Conservation (phyloP, 257 asterid genomes). For the Coffea canephora region DNA sequence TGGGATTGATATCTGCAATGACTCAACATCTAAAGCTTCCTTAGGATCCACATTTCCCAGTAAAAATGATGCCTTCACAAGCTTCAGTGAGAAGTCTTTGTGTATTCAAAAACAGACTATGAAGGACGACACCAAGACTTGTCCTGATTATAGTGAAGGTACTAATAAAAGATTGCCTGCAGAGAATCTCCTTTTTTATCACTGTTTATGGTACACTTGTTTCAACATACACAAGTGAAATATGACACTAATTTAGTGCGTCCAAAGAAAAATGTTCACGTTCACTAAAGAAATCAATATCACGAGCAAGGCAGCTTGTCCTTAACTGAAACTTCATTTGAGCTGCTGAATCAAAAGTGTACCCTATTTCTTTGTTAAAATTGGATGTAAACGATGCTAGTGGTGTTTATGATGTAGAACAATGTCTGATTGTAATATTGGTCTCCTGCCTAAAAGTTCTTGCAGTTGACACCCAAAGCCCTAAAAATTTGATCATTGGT, state of each 20-base stretch:
- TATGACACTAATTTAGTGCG: not conserved
- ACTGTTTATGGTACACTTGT: slow-evolving; percentile 14
- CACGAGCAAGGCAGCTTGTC: not conserved
- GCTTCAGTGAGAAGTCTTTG: slow-evolving; percentile 7
- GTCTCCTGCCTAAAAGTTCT: slow-evolving; percentile 14
- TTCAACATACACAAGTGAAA: slow-evolving; percentile 8
- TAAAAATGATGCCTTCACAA: slow-evolving; percentile 12
- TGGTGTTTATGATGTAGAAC: slow-evolving; percentile 35
- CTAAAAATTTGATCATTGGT: slow-evolving; percentile 14
- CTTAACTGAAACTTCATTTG: not conserved
- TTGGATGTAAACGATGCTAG: slow-evolving; percentile 30
- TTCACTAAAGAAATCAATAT: not conserved
- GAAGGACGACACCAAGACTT: slow-evolving; percentile 12
- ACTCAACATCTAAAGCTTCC: slow-evolving; percentile 11
- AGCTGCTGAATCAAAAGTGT: slow-evolving; percentile 25
- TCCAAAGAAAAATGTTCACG: not conserved
- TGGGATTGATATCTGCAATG: slow-evolving; percentile 23
- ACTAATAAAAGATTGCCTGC: not conserved
- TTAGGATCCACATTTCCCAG: slow-evolving; percentile 13
- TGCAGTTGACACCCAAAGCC: slow-evolving; percentile 12
- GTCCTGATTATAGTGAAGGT: slow-evolving; percentile 16
- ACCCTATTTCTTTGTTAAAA: slow-evolving; percentile 29
- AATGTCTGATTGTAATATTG: slow-evolving; percentile 13
- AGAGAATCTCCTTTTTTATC: not conserved
- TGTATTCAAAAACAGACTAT: slow-evolving; percentile 11